Conservation (phyloP, 2,329 filamentous ascomycete species). For the Harringtonia aguacate region DNA sequence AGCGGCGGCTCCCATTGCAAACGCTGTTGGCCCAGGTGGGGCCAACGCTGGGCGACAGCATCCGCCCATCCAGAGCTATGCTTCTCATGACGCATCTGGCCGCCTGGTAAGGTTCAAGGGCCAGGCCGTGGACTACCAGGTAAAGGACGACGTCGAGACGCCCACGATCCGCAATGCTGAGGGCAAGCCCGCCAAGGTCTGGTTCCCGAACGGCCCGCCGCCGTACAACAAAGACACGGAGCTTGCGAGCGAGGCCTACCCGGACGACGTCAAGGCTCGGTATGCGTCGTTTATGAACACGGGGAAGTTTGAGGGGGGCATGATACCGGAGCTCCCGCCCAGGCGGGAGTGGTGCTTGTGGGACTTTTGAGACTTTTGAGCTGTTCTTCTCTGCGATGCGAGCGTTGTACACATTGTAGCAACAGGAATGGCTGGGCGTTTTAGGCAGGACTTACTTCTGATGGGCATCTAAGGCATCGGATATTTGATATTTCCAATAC, state of each 20-base stretch:
- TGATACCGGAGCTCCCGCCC: slow-evolving; percentile 70
- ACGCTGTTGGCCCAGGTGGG: slow-evolving; percentile 2
- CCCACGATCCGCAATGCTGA: slow-evolving; percentile 1
- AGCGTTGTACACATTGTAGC: too few species aligned
- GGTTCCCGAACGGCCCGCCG: slow-evolving; percentile 63
- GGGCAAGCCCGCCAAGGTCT: slow-evolving; percentile 43
- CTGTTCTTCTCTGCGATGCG: neutral
- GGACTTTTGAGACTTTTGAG: slow-evolving; percentile 45
- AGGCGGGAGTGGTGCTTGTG: slow-evolving; percentile 64
- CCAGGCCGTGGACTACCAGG: slow-evolving; percentile 23
- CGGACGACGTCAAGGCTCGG: slow-evolving; percentile 34
- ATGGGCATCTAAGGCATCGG: too few species aligned
- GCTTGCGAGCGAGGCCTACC: slow-evolving; percentile 38
- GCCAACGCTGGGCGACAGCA: slow-evolving; percentile 18
- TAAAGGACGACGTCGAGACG: slow-evolving; percentile 25
- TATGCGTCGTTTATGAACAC: slow-evolving; percentile 56
- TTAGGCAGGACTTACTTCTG: neutral
- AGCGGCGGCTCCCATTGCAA: neutral
- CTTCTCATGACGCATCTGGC: slow-evolving; percentile 12
- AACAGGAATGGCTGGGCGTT: neutral
- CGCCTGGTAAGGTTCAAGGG: slow-evolving; percentile 21
- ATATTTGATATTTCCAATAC: neutral
- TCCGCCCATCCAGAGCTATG: slow-evolving; percentile 19
- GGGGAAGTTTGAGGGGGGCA: slow-evolving; percentile 57
- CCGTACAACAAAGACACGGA: slow-evolving; percentile 53